Base-by-base conservation (phyloP, 345 rosid genomes). In the Mallotus nudiflorus region DNA sequence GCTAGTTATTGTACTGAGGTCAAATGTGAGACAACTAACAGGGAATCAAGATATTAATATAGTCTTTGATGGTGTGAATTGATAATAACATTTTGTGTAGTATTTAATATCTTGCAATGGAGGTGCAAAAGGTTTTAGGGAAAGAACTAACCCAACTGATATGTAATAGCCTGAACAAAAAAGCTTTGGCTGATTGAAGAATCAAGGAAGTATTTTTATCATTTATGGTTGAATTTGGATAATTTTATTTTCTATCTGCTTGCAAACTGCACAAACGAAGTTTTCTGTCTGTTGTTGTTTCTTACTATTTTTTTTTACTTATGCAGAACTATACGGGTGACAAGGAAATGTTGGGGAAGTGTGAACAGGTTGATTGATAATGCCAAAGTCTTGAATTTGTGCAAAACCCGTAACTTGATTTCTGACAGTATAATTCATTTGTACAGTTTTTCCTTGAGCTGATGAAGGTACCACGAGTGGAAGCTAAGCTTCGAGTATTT, bases 381-480 rank as follows among this genome's bases (percentile, higher is more conserved):
- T 76, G 66, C 78, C 67, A 9, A 66, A 63, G 59, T 49, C 67
- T 60, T 45, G 69, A 69, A 63, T 53, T 52, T 57, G 6, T 77
- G 35, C 40, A 29, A 45, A 64, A 61, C 55, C 48, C 29, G 27
- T 71, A 39, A 62, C 73, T 69, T 62, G 62, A 68, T 69, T 25
- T 61, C 78, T 79, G 69, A 75, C 62, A 60, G 18, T n/a, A 73
- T 67, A 40, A 69, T 81, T 20, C 50, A 39, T 73, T 45, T 71
- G 54, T 73, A 58, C 90, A 95, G 97, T 95, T 95, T 83, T 95
- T 95, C 86, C 73, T 90, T 77, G 97, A 88, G 84, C 72, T 95
- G 76, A 95, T 90, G 97, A 95, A 83, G 77, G 99, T 95, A 69
- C 99, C 99, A 13, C 89, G 99, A 19, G 88, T 95, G 65, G 99